These are phyloP conservation scores for Grigorovia humatica DNA, from an alignment of 805 yeast genomes.

Conservation along the genomic window DNA sequence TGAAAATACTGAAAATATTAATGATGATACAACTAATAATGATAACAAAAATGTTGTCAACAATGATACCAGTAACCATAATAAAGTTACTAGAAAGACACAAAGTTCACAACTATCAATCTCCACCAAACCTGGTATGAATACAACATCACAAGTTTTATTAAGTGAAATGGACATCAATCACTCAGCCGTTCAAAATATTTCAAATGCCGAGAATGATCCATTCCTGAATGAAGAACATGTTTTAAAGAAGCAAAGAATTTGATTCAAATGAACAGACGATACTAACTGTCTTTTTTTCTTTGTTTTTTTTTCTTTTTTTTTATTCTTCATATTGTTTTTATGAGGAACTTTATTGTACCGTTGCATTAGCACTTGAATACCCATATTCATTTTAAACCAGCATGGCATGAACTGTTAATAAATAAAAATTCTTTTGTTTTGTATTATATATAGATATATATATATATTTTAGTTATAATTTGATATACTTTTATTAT, in stretches of 20 bases:
- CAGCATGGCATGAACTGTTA: background rate
- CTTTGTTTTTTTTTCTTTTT: background rate
- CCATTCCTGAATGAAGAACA: conserved; percentile 9
- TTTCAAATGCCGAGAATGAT: background rate
- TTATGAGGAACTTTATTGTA: no score
- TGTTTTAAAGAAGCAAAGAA: conserved; percentile 10
- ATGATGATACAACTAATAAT: background rate
- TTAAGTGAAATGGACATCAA: background rate
- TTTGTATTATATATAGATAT: background rate
- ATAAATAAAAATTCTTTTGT: background rate
- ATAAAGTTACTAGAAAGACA: background rate
- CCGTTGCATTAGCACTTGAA: no score
- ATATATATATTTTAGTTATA: background rate
- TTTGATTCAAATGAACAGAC: background rate
- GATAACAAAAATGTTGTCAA: background rate
- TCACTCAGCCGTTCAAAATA: background rate
- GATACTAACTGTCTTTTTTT: background rate
- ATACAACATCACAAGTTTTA: background rate
- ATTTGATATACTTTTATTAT: no score
- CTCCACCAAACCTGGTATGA: background rate
- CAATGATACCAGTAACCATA: background rate
- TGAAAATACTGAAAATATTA: background rate
- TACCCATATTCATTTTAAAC: background rate
- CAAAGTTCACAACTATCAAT: background rate
- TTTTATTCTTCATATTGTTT: no score